A percentile compares a stretch with the other conserved stretches of the same genome.
Conservation (phyloP, 176 grass and related monocot species). For the Saccharum spontaneum region DNA sequence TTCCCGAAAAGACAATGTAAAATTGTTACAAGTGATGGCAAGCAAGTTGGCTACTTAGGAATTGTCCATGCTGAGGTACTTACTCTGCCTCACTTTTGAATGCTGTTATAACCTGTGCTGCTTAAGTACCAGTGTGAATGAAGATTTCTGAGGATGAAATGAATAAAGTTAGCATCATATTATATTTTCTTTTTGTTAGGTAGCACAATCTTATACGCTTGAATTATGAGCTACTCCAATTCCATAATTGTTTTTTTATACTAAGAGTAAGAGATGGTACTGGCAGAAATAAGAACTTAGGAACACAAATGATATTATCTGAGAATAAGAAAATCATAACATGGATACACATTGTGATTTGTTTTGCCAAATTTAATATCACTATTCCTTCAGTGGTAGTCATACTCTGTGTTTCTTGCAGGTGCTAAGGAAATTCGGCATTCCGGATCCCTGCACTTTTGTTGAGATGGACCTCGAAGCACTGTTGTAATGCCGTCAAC, state of each 20-base stretch:
- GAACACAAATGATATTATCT: not conserved
- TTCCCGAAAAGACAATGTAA: too few species aligned
- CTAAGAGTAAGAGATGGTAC: not conserved
- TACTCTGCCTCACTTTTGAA: not conserved
- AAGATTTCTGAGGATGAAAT: not conserved
- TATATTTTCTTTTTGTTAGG: not conserved
- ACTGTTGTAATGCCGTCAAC: conserved; percentile 49
- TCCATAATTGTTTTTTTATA: not conserved
- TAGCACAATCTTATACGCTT: not conserved
- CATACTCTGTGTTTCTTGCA: conserved; percentile 21
- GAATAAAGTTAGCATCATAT: not conserved
- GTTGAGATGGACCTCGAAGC: conserved; percentile 81
- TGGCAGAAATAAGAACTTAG: not conserved
- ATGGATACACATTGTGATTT: not conserved
- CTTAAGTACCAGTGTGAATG: not conserved
- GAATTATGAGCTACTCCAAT: not conserved
- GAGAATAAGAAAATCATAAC: not conserved
- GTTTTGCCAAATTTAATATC: not conserved
- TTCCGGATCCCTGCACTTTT: conserved; percentile 87
- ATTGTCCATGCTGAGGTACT: conserved; percentile 85
- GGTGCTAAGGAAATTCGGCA: conserved; percentile 89
- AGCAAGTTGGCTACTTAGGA: conserved; percentile 80
- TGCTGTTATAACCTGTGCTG: not conserved
- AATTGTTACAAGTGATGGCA: conserved; percentile 61
- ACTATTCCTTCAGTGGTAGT: not conserved